These are phyloP conservation scores for Protostelium mycophagum DNA, from an alignment of 78 protist species.

Conservation along the genomic window DNA sequence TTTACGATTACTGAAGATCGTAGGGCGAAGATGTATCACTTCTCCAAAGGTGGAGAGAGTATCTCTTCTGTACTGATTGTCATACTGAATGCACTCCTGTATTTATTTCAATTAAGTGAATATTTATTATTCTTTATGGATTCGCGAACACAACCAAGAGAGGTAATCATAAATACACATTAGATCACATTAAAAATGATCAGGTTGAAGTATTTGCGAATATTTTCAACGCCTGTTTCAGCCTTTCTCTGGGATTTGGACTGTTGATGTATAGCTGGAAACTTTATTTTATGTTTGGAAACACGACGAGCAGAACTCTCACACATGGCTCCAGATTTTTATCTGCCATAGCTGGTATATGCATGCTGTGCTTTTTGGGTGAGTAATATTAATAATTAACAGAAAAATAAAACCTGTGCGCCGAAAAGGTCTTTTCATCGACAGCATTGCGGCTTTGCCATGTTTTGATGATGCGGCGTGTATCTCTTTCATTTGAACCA, in stretches of 20 bases:
- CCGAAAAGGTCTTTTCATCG: too few relatives aligned
- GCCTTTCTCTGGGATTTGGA: neutral
- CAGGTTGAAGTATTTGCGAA: neutral
- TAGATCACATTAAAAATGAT: neutral
- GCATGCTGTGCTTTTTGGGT: neutral
- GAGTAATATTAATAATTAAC: neutral
- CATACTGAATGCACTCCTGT: neutral
- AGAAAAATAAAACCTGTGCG: too few relatives aligned
- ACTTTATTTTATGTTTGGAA: neutral
- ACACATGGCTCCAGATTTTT: neutral
- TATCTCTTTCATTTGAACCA: too few relatives aligned
- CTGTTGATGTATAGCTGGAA: neutral
- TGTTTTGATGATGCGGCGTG: too few relatives aligned
- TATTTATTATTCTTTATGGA: neutral
- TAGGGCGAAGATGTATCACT: neutral
- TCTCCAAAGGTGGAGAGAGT: neutral
- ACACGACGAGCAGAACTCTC: neutral
- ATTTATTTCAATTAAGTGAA: neutral
- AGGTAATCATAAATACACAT: neutral
- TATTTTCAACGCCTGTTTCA: neutral
- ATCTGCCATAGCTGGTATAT: neutral
- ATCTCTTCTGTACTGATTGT: neutral
- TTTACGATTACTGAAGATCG: neutral
- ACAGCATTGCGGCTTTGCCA: too few relatives aligned
- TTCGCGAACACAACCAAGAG: neutral